Evolutionary conservation across 2,329 filamentous ascomycete species (phyloP), one percentile per base, ranked within the genome.

Genomic region (Scleromitrula shiraiana): DNA sequence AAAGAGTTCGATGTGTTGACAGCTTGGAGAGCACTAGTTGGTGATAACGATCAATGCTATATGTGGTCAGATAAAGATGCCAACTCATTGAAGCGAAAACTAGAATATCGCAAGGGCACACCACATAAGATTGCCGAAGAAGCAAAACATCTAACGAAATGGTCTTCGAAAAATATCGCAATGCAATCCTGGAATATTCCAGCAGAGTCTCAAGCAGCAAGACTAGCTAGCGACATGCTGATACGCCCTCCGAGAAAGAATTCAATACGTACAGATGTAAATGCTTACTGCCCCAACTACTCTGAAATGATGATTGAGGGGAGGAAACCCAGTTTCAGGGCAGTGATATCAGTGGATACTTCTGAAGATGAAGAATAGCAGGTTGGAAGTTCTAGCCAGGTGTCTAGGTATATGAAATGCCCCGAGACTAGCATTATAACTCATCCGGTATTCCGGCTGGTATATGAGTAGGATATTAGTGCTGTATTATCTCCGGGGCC

Each of bases 61-160:
- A 23, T 41, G 19, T 59, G 57, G 57, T 48, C 42, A 4, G 35
- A 52, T 14, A 19, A 30, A 3, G 47, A 52, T 27, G 56, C 57
- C 7, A 10, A 33, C 8, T 41, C 17, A 3, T 32, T 59, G 26
- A 53, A 52, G 42, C 41, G 27, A 8, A 59, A 54, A 33, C 33
- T 59, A 20, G 53, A 57, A 36, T 53, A 44, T 39, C 53, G 52
- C 10, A 46, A 55, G 20, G 56, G 46, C 54, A 49, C 45, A 3
- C 44, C 49, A 22, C 30, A 43, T 4, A 20, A 27, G 2, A 23
- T 51, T n/a, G 49, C 45, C 14, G 36, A 22, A 24, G 45, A 51
- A 6, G 39, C 45, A 2, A 33, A 17, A 15, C 33, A n/a, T 14
- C 14, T 66, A 10, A 36, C 47, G 2, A 23, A 12, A 12, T 44